Evolutionary conservation across 75 land plant genomes (phyloP), one percentile per base, ranked within the genome.

Genomic region (Cupressus sempervirens): DNA sequence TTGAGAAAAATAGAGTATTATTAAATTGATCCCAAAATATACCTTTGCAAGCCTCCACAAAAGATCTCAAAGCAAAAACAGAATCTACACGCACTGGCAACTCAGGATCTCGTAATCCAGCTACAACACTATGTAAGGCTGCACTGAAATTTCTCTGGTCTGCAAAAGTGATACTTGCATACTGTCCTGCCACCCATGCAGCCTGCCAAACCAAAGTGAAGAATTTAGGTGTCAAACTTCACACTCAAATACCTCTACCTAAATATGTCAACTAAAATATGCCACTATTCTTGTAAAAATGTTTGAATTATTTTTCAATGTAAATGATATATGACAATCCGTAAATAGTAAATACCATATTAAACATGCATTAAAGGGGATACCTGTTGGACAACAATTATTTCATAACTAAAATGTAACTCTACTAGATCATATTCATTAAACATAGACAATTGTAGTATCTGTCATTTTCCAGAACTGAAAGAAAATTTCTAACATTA

Each of bases 131-230:
- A 43, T 93, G 99, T 54, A 98, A 84, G 10, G 97, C 98, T 85
- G 85, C 82, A 7, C 92, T 93, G 80, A 98, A 98, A 85, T 98
- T 96, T 40, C 90, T 90, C 88, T 90, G 95, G 56, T 96, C 96
- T 14, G 91, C 68, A 85, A 98, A 98, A 43, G 86, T 87, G 74
- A 95, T 95, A 80, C 92, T 87, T 12, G 99, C 99, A 91, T 98
- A 98, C 79, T 98, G 99, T 38, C 99, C 99, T 18, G 99, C 94
- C 77, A 98, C 99, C 99, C 99, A 98, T 84, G 98, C 98, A 41
- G 99, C 99, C 99, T 98, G 87, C 76, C 87, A 34, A 45, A 18
- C 53, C 72, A 62, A 32, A 20, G 23, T 11, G 58, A n/a, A 80
- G 43, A 36, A 84, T 50, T 16, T 18, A 82, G 48, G 65, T 50